Conservation (phyloP, 2,329 filamentous ascomycete genomes). For the Triangularia setosa region DNA sequence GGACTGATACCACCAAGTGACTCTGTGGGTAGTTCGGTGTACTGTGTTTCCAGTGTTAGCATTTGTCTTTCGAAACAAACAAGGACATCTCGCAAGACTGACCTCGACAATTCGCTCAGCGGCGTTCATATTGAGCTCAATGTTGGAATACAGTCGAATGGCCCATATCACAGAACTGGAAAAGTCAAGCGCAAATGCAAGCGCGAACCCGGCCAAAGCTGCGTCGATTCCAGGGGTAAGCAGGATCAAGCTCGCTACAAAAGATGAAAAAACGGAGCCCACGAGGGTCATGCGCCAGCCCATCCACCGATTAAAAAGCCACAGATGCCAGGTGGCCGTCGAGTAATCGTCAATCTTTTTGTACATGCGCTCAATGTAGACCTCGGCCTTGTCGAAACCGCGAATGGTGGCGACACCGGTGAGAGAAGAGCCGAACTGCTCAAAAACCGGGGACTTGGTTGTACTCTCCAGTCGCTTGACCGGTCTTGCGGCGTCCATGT, state of each 20-base stretch:
- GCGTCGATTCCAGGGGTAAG: constrained; percentile 59
- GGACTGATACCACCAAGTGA: constrained; percentile 57
- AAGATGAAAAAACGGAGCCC: constrained; percentile 63
- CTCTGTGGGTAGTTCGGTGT: constrained; percentile 65
- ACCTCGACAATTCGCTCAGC: constrained; percentile 68
- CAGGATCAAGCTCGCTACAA: constrained; percentile 63
- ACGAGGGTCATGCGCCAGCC: constrained; percentile 67
- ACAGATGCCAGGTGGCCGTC: constrained; percentile 62
- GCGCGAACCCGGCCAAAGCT: constrained; percentile 69
- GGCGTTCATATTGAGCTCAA: constrained; percentile 77
- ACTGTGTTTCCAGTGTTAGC: constrained; percentile 33
- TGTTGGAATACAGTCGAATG: constrained; percentile 62
- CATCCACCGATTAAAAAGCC: constrained; percentile 75
- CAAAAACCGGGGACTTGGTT: constrained; percentile 74
- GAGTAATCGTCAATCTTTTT: constrained; percentile 64
- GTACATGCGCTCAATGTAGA: constrained; percentile 69
- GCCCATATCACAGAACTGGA: constrained; percentile 60
- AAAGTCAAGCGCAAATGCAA: constrained; percentile 71
- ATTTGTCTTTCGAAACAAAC: neutral
- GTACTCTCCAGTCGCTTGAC: constrained; percentile 74
- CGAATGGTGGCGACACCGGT: constrained; percentile 72
- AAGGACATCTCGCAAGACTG: neutral
- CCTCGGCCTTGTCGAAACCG: constrained; percentile 64
- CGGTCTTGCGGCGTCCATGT: constrained; percentile 68
- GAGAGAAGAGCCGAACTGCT: constrained; percentile 71